Evolutionary conservation across 2,329 filamentous ascomycete genomes (phyloP), one percentile per base, ranked within the genome.

Genomic region (Emmonsiellopsis sp.): DNA sequence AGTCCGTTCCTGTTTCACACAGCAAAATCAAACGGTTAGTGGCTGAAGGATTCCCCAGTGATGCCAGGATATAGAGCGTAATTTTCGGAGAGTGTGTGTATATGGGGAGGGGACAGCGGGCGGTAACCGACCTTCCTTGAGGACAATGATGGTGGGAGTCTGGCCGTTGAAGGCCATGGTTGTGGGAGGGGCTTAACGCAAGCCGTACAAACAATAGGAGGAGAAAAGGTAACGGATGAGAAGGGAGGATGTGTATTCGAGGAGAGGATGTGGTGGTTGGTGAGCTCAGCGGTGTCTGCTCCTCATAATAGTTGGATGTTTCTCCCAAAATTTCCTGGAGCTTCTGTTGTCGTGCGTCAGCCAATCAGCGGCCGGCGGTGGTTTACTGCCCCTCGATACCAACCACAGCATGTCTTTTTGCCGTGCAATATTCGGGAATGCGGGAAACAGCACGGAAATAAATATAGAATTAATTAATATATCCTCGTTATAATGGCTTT

Each of bases 141-240:
- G 83, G 78, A 97, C 91, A 74, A 97, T 89, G 72, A 96, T 96
- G 65, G 92, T 96, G 72, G 92, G 92, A 70, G 92, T 93, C 76
- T 96, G 92, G 71, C 91, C 91, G 77, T 89, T 89, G 78, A 96
- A 96, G 71, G 91, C 94, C 91, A 96, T 95, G 62, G 57, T 78
- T 65, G 65, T 58, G 61, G 61, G 58, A 52, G 39, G 40, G 37
- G 39, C 13, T 10, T 53, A 52, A 50, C 34, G 39, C 36, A 49
- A 48, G 52, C 32, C 14, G 42, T 10, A 46, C 27, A 2, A 2
- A 46, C 17, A 39, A 37, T 33, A 7, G 17, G 5, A 36, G 7
- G 2, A 31, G 33, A n/a, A 10, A 10, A 9, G 11, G 36, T 10
- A 39, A 6, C 36, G 36, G 9, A 5, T 17, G 6, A 21, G 21